Conservation (phyloP, 768 basidiomycete genomes). For the Hortiboletus campestris region DNA sequence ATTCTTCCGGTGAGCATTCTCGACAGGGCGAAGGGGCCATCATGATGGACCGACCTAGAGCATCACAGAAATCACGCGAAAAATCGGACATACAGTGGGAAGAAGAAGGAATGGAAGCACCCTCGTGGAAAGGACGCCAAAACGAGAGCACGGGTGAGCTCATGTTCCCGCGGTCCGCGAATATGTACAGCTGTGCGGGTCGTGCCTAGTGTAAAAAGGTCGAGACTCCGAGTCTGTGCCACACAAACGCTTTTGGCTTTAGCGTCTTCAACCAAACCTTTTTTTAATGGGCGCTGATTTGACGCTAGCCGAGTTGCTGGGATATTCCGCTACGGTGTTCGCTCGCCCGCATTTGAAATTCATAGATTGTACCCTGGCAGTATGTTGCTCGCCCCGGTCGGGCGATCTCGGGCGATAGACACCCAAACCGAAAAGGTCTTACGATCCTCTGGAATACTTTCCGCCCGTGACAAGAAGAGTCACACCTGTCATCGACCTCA, state of each 20-base stretch:
- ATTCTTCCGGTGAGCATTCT: not conserved
- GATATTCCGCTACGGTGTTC: not conserved
- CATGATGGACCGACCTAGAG: not conserved
- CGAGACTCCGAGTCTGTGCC: not conserved
- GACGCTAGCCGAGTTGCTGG: not conserved
- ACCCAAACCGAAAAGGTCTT: not conserved
- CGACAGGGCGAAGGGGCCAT: not conserved
- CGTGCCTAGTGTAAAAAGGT: not conserved
- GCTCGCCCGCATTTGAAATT: not conserved
- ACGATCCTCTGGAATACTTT: not conserved
- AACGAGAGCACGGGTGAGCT: not conserved
- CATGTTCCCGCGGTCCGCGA: not conserved
- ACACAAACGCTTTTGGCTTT: not conserved
- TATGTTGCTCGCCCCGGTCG: not conserved
- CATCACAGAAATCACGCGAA: not conserved
- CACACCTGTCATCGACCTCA: no score
- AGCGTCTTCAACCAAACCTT: not conserved
- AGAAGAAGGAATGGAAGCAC: not conserved
- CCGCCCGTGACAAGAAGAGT: not conserved
- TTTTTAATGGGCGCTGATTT: not conserved
- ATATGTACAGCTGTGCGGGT: not conserved
- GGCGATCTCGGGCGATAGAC: not conserved
- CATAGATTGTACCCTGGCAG: not conserved
- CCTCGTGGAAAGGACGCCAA: not conserved
- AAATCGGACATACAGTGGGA: not conserved